phyloP scores from a whole-genome alignment of 73 alveolate genomes.

The Tetrahymena malaccensis region DNA sequence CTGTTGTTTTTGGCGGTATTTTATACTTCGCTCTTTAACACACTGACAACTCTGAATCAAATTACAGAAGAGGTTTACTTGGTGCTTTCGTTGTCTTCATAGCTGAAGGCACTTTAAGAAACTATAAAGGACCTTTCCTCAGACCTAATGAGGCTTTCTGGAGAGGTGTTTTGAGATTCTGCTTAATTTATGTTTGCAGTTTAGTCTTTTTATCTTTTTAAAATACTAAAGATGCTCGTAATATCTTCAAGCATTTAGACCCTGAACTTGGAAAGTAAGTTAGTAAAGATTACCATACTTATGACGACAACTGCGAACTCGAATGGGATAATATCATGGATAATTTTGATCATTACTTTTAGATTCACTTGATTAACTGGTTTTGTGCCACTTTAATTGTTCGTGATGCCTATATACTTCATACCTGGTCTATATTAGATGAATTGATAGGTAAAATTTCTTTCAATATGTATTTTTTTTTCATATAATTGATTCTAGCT shows the following conservation, averaged over 20 bases:
- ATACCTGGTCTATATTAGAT: constrained; percentile 73
- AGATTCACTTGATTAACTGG: constrained; percentile 74
- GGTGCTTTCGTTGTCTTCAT: constrained; percentile 26
- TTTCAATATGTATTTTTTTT: neutral
- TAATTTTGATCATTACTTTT: constrained; percentile 62
- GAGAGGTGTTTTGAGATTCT: constrained; percentile 40
- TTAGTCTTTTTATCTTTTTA: constrained; percentile 45
- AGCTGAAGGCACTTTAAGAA: constrained; percentile 35
- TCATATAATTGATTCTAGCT: no score
- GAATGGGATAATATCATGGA: constrained; percentile 47
- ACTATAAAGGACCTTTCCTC: constrained; percentile 47
- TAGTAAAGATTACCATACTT: constrained; percentile 56
- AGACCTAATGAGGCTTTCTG: constrained; percentile 34
- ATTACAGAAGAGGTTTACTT: constrained; percentile 16
- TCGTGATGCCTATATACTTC: constrained; percentile 66
- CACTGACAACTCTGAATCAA: neutral
- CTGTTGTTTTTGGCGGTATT: neutral
- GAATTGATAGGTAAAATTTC: constrained; percentile 38
- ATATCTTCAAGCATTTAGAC: constrained; percentile 43
- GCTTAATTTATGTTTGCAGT: constrained; percentile 27
- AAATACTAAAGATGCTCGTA: constrained; percentile 50
- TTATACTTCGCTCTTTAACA: neutral
- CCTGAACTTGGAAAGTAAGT: constrained; percentile 40
- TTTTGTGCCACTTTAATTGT: constrained; percentile 62
- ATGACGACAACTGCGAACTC: constrained; percentile 67